phyloP scores from a whole-genome alignment of 1,139 yeast genomes.

The Nakaseomyces kungkrabaensis region DNA sequence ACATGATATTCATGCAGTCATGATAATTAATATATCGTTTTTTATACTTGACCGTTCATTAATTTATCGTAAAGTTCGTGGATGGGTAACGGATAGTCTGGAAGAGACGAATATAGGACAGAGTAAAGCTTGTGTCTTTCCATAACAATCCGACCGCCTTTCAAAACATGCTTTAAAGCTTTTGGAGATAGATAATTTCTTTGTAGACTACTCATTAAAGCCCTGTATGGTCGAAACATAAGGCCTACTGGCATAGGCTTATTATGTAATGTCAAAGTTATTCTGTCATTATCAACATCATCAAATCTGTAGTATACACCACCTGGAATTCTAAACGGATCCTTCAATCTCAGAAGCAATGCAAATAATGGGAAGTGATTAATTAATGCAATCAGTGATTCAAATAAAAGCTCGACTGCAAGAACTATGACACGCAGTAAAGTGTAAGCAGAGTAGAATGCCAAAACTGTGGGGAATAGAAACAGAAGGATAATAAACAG shows the following conservation, averaged over 20 bases:
- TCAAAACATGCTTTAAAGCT: constrained; percentile 33
- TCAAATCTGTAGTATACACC: constrained; percentile 46
- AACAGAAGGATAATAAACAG: constrained; percentile 72
- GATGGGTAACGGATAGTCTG: constrained; percentile 31
- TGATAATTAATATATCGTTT: background rate
- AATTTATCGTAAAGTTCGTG: constrained; percentile 17
- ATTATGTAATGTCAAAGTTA: constrained; percentile 30
- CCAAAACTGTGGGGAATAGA: constrained; percentile 76
- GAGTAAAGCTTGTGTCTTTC: constrained; percentile 39
- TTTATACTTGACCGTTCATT: constrained; percentile 2
- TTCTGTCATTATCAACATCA: constrained; percentile 7
- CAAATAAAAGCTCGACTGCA: constrained; percentile 43
- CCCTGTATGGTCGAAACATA: constrained; percentile 41
- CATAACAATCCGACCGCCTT: constrained; percentile 40
- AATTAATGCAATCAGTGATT: constrained; percentile 51
- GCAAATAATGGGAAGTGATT: constrained; percentile 87
- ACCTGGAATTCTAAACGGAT: constrained; percentile 82
- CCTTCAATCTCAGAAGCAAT: constrained; percentile 65
- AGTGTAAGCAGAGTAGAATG: constrained; percentile 73
- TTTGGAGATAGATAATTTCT: constrained; percentile 36
- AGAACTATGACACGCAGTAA: constrained; percentile 45
- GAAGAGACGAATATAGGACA: constrained; percentile 42
- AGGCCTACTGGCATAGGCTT: constrained; percentile 36
- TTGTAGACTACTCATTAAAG: constrained; percentile 34
- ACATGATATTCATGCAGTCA: background rate